phyloP scores from a whole-genome alignment of 257 asterid species.

The Solanum tarijense region DNA sequence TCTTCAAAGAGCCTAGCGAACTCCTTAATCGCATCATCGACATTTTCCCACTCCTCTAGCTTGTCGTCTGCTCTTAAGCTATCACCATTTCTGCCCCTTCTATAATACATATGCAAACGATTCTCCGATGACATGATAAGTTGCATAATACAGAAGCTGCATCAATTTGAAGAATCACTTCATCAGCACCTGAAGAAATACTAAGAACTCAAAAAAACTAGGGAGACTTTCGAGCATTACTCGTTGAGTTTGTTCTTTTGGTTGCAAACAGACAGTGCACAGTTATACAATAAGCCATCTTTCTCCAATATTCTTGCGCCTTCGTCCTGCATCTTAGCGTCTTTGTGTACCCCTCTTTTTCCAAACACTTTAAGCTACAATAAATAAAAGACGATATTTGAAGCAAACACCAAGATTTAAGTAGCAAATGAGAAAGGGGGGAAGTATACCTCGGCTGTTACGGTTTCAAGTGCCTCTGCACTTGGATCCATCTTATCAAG shows the following conservation, averaged over 20 bases:
- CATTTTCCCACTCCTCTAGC: slow-evolving; percentile 45
- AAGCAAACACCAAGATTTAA: neutral
- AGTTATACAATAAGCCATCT: slow-evolving; percentile 65
- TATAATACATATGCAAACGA: slow-evolving; percentile 54
- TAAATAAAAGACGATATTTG: neutral
- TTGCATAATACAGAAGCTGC: slow-evolving; percentile 52
- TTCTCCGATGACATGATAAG: slow-evolving; percentile 50
- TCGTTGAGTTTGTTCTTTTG: slow-evolving; percentile 36
- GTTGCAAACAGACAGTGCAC: slow-evolving; percentile 50
- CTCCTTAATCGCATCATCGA: slow-evolving; percentile 38
- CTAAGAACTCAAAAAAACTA: no score
- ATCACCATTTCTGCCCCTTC: slow-evolving; percentile 56
- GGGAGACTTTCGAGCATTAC: slow-evolving; percentile 16
- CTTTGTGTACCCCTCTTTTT: slow-evolving; percentile 84
- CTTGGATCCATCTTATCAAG: slow-evolving; percentile 43
- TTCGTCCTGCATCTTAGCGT: slow-evolving; percentile 48
- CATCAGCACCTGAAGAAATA: neutral
- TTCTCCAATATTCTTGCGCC: slow-evolving; percentile 65
- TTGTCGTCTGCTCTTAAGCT: slow-evolving; percentile 27
- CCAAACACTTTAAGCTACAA: slow-evolving; percentile 71
- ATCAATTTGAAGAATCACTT: neutral
- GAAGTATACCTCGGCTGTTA: slow-evolving; percentile 40
- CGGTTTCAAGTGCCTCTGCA: slow-evolving; percentile 59
- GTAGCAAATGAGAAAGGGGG: neutral
- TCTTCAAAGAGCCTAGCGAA: slow-evolving; percentile 44